These are phyloP conservation scores for Marchantia polymorpha DNA, from an alignment of 225 moss, liverwort and hornwort genomes.

Conservation along the genomic window DNA sequence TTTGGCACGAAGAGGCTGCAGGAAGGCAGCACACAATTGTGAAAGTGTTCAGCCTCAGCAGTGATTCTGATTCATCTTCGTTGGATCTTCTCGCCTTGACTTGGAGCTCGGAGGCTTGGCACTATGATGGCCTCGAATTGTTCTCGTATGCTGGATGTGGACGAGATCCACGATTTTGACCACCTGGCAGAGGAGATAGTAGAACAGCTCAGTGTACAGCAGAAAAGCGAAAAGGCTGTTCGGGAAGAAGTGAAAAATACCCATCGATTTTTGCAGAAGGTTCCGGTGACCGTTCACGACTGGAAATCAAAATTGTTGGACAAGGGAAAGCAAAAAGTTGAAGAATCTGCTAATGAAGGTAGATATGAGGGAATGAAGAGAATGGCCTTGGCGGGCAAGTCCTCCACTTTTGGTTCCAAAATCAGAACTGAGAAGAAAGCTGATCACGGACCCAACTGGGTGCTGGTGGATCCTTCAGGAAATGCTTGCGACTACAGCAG, in stretches of 20 bases:
- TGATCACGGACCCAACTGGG: not conserved
- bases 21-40: too few species aligned
- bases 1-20: too few species aligned
- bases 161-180: not conserved
- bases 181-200: not conserved
- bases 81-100: too few species aligned
- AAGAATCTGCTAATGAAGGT: not conserved
- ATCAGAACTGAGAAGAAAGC: not conserved
- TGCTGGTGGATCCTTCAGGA: not conserved
- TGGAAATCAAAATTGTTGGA: not conserved
- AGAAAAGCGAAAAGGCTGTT: not conserved
- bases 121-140: not conserved
- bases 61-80: too few species aligned
- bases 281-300: not conserved
- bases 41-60: too few species aligned
- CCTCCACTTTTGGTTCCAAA: not conserved
- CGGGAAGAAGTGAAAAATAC: not conserved
- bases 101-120: not conserved
- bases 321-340: constrained; percentile 7
- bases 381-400: not conserved
- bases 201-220: constrained; percentile 1
- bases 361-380: not conserved
- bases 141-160: not conserved
- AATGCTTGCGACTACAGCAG: not conserved
- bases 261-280: not conserved